Evolutionary conservation across 495 filamentous ascomycete genomes (phyloP), one percentile per base, ranked within the genome.

Genomic region (Sordaria brevicollis): DNA sequence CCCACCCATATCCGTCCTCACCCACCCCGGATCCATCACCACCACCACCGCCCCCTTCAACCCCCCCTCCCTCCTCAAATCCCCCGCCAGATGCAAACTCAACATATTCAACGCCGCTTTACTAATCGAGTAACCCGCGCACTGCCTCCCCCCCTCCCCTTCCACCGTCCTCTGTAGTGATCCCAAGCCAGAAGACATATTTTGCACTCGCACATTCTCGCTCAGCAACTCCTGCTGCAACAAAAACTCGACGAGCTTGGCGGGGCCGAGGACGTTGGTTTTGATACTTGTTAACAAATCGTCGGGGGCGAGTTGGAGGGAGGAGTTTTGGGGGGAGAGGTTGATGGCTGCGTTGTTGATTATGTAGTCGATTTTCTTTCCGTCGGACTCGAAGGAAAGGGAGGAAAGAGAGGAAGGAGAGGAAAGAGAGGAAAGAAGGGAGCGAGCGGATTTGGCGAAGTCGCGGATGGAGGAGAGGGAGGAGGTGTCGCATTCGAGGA

Each of bases 1-100:
- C 0, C 87, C 87, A 10, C 88, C 87, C 86, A 89, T 86, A 76
- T 87, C 85, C 9, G 88, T 90, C 70, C 83, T 78, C 49, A 89
- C 87, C 88, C 88, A 89, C 3, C 88, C 88, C 6, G 88, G 88
- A 76, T 87, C 83, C 73, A 89, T 79, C 5, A 81, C 79, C 29
- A 86, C 81, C 0, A 84, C 83, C 57, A 83, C 76, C 4, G 86
- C 79, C 3, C 84, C 81, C 13, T 77, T 71, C 65, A 79, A 68
- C 25, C 43, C 43, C 1, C 11, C 49, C 15, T 77, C 74, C 10
- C 57, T 66, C 67, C 71, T 77, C 15, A 83, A 38, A 39, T 81
- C 77, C 9, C 68, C 73, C 35, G 75, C 74, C 68, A 83, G 81
- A 70, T 84, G 82, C n/a, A 79, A 72, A 7, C 72, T 80, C 67